Base-by-base conservation (phyloP, 2,329 filamentous ascomycete genomes). In the Sporothrix globosa region DNA sequence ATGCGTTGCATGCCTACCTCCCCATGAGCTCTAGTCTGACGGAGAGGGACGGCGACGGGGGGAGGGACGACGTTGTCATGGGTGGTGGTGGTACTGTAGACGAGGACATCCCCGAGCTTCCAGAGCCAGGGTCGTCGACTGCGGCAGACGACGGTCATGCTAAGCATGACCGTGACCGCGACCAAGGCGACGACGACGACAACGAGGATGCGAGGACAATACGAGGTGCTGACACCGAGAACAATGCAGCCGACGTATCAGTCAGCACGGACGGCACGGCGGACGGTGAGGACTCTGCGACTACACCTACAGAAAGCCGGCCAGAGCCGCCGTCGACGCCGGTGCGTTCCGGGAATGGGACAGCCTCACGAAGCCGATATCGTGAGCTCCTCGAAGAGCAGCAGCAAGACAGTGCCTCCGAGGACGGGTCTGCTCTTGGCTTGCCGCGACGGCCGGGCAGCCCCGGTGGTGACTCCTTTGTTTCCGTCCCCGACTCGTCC, bases 401-500 rank as follows among this genome's bases (percentile, higher is more conserved):
- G 61, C 69, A 63, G 39, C 83, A 85, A 19, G 81, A 83, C 73
- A 76, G 76, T 21, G 87, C 86, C 10, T 85, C 87, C 69, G 81
- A 84, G 72, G 84, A 83, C 69, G 86, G 84, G n/a, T 77, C 82
- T n/a, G 85, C 86, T 74, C 71, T 74, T 9, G 83, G 82, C 63
- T 75, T 85, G 34, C 85, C 86, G 50, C 81, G 82, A 72, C 84
- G 87, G 75, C 82, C 84, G 52, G 88, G 86, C 58, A 96, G 92
- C 76, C 91, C 90, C 9, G 84, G 87, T 67, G 88, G 86, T 34
- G 70, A 69, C 74, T 93, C 91, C 17, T 79, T 89, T 39, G 79
- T 87, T 70, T 97, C 93, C 5, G 90, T 88, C 71, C 96, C 93
- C 7, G 90, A 34, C 91, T 92, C 24, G 93, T 96, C 77, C 92